Base-by-base conservation (phyloP, 2,329 filamentous ascomycete genomes). In the Trichoderma sp. region DNA sequence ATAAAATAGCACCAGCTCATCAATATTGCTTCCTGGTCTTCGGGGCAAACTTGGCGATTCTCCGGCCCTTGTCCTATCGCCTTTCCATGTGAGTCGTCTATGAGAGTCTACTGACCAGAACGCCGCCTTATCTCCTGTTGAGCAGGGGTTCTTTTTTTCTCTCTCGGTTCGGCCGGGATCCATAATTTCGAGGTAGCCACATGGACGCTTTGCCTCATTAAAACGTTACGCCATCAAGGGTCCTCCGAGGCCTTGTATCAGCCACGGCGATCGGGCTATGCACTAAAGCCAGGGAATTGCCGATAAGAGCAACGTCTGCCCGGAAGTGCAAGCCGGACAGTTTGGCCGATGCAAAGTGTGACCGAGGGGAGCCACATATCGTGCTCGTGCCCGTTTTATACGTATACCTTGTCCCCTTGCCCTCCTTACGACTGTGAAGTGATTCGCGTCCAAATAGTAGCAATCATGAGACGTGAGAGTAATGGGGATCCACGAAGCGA, bases 121-220 rank as follows among this genome's bases (percentile, higher is more conserved):
- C 56, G 67, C 67, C 68, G 68, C 7, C 68, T 63, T 72, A 72
- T 50, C 68, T 63, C 59, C 68, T 53, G 27, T 63, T 18, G 27
- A 33, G 68, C 67, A 71, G 53, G 67, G 67, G 35, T 71, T 65
- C 14, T 12, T 27, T 65, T 31, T 33, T 63, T 63, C 29, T 45
- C 21, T 33, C 11, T 73, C 60, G 71, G 71, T 73, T 56, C 60
- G 8, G 41, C 71, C 71, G 71, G 69, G 69, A 9, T 73, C 71
- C 60, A 73, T 73, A 65, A 29, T 65, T 56, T 33, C n/a, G 41
- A 59, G 31, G 50, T 16, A 35, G 50, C 66, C 66, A 69, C 45
- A 69, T 73, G 60, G 64, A 38, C 71, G 21, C 71, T 41, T 65
- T 63, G 60, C 71, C 71, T 56, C 16, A 65, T 73, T 65, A 8